Evolutionary conservation across 164 flowering plant species (phyloP).

Genomic region (Stephania yunnanensis): DNA sequence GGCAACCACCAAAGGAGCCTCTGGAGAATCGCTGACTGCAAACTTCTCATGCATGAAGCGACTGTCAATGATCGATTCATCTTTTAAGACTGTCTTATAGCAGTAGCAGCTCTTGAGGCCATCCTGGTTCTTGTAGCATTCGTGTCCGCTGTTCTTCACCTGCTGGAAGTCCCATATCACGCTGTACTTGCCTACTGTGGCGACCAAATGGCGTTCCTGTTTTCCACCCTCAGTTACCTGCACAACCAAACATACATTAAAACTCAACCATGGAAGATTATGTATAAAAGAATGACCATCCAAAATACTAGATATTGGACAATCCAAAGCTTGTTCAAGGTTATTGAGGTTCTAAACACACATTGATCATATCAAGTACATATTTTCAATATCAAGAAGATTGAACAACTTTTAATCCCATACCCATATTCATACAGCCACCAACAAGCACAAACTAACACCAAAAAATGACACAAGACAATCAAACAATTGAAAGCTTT

Average conservation of each 20-base stretch:
- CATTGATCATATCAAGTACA: no score
- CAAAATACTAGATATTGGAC: neutral
- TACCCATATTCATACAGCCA: no score
- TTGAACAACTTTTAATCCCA: no score
- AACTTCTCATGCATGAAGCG: slow-evolving; percentile 94
- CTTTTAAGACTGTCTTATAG: slow-evolving; percentile 76
- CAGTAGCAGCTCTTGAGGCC: slow-evolving; percentile 97
- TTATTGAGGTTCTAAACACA: no score
- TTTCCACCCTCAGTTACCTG: slow-evolving; percentile 83
- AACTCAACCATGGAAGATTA: neutral
- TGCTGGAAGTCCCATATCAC: slow-evolving; percentile 89
- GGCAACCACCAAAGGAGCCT: slow-evolving; percentile 94
- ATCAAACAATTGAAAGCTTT: no score
- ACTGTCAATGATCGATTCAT: slow-evolving; percentile 90
- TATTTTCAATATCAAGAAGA: no score
- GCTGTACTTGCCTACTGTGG: slow-evolving; percentile 87
- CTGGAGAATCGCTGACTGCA: slow-evolving; percentile 76
- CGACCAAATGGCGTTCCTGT: slow-evolving; percentile 88
- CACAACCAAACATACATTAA: neutral
- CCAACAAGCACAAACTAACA: no score
- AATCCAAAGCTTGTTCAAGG: neutral
- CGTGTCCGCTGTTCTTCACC: slow-evolving; percentile 85
- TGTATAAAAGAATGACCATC: neutral
- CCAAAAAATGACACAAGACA: no score
- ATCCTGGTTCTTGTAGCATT: slow-evolving; percentile 74